These are phyloP conservation scores for Pluteus cervinus DNA, from an alignment of 768 basidiomycete species.

Conservation along the genomic window DNA sequence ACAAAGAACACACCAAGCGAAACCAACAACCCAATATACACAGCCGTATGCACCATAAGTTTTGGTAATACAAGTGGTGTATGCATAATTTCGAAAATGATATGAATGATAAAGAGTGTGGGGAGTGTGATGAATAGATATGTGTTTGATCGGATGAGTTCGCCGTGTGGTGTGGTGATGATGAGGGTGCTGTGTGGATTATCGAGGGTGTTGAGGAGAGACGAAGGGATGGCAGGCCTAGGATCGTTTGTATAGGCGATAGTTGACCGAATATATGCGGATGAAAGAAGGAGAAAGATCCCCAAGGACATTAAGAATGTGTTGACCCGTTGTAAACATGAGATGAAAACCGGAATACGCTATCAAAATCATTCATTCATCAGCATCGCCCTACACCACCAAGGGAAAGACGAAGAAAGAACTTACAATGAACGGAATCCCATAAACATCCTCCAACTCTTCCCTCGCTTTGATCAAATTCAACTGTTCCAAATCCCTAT, in stretches of 20 bases:
- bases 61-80: conserved; percentile 61
- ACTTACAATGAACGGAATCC: conserved; percentile 73
- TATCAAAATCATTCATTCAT: conserved; percentile 19
- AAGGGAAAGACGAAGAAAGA: background rate
- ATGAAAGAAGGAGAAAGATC: conserved; percentile 53
- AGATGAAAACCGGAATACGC: conserved; percentile 76
- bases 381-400: background rate
- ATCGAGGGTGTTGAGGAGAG: conserved; percentile 10
- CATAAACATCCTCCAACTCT: conserved; percentile 77
- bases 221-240: conserved; percentile 6
- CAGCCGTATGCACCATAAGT: conserved; percentile 71
- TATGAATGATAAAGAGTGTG: conserved; percentile 41
- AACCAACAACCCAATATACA: conserved; percentile 62
- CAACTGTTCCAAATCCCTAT: conserved; percentile 62
- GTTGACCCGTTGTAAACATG: conserved; percentile 72
- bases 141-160: conserved; percentile 22
- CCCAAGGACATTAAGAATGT: conserved; percentile 67
- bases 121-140: conserved; percentile 35
- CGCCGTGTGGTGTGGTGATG: conserved; percentile 3
- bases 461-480: conserved; percentile 58
- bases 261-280: conserved; percentile 54
- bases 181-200: conserved; percentile 6
- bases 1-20: conserved; percentile 67
- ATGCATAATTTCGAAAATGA: conserved; percentile 55
- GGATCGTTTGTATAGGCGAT: conserved; percentile 22